Evolutionary conservation across 2,329 filamentous ascomycete genomes (phyloP).

Genomic region (Aspergillus puulaauensis): DNA sequence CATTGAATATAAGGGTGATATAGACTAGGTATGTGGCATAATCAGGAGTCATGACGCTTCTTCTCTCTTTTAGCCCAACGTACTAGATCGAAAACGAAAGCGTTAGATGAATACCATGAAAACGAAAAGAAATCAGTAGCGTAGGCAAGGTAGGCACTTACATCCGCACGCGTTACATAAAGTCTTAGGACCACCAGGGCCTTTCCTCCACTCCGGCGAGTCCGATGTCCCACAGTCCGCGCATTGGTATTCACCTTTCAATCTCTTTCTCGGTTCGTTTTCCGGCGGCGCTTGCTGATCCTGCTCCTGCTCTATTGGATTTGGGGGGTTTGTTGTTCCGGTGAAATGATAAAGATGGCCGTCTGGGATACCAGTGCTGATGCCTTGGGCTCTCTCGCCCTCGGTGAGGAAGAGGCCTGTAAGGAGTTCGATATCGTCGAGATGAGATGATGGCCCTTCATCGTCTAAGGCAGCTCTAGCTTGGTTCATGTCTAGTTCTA

Average conservation of each 20-base stretch:
- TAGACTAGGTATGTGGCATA: neutral
- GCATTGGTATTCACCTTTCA: slow-evolving; percentile 93
- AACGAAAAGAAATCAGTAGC: neutral
- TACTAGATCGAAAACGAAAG: slow-evolving; percentile 35
- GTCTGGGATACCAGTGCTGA: slow-evolving; percentile 81
- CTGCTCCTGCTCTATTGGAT: neutral
- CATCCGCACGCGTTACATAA: slow-evolving; percentile 94
- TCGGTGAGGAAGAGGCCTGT: slow-evolving; percentile 86
- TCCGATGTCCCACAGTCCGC: slow-evolving; percentile 93
- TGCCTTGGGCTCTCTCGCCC: slow-evolving; percentile 82
- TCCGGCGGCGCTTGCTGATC: slow-evolving; percentile 48
- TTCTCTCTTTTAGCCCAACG: slow-evolving; percentile 73
- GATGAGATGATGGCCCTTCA: slow-evolving; percentile 68
- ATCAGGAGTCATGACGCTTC: slow-evolving; percentile 51
- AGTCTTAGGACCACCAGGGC: slow-evolving; percentile 88
- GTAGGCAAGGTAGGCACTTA: slow-evolving; percentile 38
- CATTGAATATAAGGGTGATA: neutral
- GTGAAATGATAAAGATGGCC: slow-evolving; percentile 74
- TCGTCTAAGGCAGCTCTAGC: slow-evolving; percentile 87
- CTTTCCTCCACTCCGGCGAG: slow-evolving; percentile 94
- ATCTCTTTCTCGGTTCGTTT: slow-evolving; percentile 78
- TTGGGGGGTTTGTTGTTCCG: slow-evolving; percentile 36
- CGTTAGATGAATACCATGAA: neutral
- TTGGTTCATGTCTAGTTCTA: slow-evolving; percentile 64
- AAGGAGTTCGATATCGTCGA: slow-evolving; percentile 89